Base-by-base conservation (phyloP, 306 rosid species). In the Rubus parviflorus region DNA sequence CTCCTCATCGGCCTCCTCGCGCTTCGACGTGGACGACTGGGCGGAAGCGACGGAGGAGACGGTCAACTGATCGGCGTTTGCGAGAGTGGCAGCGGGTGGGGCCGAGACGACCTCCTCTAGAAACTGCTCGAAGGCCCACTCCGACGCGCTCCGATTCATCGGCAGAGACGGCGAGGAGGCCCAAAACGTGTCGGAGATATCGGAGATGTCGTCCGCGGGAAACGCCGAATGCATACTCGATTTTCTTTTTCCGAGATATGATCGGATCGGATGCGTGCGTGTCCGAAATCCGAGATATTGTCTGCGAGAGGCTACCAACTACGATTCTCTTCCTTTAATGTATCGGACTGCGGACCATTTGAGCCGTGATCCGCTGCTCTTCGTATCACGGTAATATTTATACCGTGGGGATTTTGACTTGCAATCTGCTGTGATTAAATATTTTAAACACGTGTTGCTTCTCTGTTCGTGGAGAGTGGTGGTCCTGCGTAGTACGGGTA, bases 141-240 rank as follows among this genome's bases (percentile, higher is more conserved):
- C 88, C 4, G 90, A 87, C 6, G 81, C 76, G 65, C 90, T 87
- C 73, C 90, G 81, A 63, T 82, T 87, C 84, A 87, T 87, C 54
- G 72, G 79, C 72, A 78, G 61, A 17, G 84, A 66, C 23, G 84
- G 42, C n/a, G 68, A 63, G 22, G 81, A 67, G 22, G 83, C 47
- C 82, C 81, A 80, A 30, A 49, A 66, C 25, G 62, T 16, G 46
- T 80, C 84, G 57, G 79, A 72, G 66, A 70, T 48, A 23, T 83
- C 86, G 67, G 81, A 60, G 62, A 71, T 51, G n/a, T 83, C 87
- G 72, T 83, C 87, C 53, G 40, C 75, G 40, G 82, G 61, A 61
- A 76, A 83, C 20, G 71, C 69, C 1, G 87, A 76, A 56, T 76
- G 71, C 84, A 83, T 83, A 46, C 37, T 74, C 56, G 38, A 1